These are phyloP conservation scores for Linnemannia schmuckeri DNA, from an alignment of 192 early-diverging fungal genomes.

Conservation along the genomic window DNA sequence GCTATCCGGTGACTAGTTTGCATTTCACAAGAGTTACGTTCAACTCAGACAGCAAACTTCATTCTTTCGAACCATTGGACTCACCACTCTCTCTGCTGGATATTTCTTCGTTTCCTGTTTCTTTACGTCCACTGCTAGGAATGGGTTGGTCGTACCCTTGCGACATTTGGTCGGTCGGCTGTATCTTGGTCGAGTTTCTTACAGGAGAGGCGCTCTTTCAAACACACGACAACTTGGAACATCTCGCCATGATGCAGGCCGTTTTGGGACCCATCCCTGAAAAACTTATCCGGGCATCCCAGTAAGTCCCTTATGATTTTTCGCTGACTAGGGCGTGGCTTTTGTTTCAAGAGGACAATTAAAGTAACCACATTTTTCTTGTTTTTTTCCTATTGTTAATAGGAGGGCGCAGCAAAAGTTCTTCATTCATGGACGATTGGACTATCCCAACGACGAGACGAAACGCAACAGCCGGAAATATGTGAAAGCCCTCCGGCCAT, in stretches of 20 bases:
- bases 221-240: constrained; percentile 97
- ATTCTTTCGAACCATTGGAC: not conserved
- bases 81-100: not conserved
- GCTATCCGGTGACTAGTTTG: not conserved
- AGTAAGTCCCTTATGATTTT: constrained; percentile 26
- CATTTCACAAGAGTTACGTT: not conserved
- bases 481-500: constrained; percentile 68
- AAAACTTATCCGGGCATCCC: constrained; percentile 67
- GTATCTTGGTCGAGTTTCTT: constrained; percentile 95
- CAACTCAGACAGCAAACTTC: not conserved
- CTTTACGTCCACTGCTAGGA: constrained; percentile 22
- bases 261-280: constrained; percentile 86
- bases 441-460: constrained; percentile 70
- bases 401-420: constrained; percentile 62
- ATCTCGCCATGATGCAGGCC: constrained; percentile 96
- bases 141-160: constrained; percentile 96
- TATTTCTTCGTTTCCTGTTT: not conserved
- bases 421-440: constrained; percentile 62
- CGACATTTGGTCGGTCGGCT: constrained; percentile 98
- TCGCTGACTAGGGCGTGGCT: not conserved
- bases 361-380: not conserved
- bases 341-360: not conserved
- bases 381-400: not conserved
- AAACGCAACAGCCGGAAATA: constrained; percentile 69
- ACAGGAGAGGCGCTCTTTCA: constrained; percentile 98